Conservation (phyloP, 2,329 filamentous ascomycete species). For the Penicillium sclerotiorum region DNA sequence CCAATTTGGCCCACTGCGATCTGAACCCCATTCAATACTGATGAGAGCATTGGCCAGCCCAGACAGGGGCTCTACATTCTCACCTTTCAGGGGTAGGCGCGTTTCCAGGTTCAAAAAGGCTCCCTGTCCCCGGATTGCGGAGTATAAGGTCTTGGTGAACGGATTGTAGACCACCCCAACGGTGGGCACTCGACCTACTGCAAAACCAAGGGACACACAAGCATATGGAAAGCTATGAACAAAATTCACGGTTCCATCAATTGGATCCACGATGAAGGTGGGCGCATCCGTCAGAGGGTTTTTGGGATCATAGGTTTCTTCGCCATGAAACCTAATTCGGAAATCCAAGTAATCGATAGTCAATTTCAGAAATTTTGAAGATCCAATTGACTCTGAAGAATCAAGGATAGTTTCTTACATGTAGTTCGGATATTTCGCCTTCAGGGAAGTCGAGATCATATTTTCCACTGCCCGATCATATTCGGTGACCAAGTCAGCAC, state of each 20-base stretch:
- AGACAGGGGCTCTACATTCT: constrained; percentile 47
- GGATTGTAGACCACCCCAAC: constrained; percentile 66
- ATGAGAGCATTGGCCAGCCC: constrained; percentile 57
- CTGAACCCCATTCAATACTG: constrained; percentile 64
- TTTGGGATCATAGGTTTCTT: constrained; percentile 62
- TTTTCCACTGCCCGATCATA: constrained; percentile 65
- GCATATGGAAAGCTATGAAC: constrained; percentile 64
- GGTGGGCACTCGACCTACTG: constrained; percentile 52
- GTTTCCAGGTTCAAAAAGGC: constrained; percentile 48
- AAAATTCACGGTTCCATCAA: constrained; percentile 68
- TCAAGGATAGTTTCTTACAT: constrained; percentile 38
- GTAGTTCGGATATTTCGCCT: constrained; percentile 56
- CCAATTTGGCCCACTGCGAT: constrained; percentile 60
- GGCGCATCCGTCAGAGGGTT: constrained; percentile 55
- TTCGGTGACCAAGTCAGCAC: constrained; percentile 65
- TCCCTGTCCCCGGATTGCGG: constrained; percentile 58
- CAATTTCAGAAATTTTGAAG: background rate
- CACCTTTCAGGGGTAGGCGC: constrained; percentile 50
- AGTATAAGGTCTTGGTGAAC: constrained; percentile 59
- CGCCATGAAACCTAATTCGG: constrained; percentile 59
- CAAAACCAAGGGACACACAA: constrained; percentile 61
- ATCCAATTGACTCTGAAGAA: background rate
- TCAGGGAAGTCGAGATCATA: constrained; percentile 56
- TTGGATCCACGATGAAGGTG: constrained; percentile 66
- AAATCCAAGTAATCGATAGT: no score